Evolutionary conservation across 2,329 filamentous ascomycete species (phyloP).

Genomic region (Penicillium sumatraense): DNA sequence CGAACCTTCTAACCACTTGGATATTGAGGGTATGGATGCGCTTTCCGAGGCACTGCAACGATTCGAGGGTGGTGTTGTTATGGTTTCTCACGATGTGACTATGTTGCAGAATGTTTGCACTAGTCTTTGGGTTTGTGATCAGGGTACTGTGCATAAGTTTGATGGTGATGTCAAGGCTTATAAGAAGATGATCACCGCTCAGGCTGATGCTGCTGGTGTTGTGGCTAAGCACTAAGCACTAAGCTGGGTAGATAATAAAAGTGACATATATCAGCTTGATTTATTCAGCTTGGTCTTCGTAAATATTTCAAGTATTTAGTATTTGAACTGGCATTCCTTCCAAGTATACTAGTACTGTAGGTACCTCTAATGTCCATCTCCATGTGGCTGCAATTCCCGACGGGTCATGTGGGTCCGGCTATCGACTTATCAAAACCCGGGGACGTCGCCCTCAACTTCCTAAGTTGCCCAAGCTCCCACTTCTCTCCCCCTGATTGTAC

Average conservation of each 20-base stretch:
- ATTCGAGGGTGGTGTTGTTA: constrained; percentile 93
- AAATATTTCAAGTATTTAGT: no score
- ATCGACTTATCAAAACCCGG: background rate
- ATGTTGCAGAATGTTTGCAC: constrained; percentile 97
- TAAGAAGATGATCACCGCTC: constrained; percentile 92
- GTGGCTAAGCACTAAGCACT: constrained; percentile 49
- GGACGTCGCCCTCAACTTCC: no score
- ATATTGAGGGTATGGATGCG: constrained; percentile 99
- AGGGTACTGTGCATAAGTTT: constrained; percentile 94
- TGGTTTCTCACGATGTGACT: constrained; percentile 99
- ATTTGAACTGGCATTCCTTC: no score
- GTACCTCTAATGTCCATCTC: no score
- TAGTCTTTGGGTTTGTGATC: constrained; percentile 94
- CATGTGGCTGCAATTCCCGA: no score
- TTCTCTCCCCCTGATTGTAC: background rate
- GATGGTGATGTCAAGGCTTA: constrained; percentile 93
- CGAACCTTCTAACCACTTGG: constrained; percentile 97
- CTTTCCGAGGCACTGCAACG: constrained; percentile 79
- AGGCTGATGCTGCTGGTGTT: constrained; percentile 86
- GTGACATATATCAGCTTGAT: background rate
- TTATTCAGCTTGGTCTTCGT: no score
- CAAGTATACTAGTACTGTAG: no score
- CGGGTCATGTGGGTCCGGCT: constrained; percentile 20
- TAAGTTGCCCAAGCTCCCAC: no score
- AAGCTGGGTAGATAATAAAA: background rate